A percentile compares a stretch with the other conserved stretches of the same genome.
Evolutionary conservation across 495 filamentous ascomycete genomes (phyloP).

Genomic region (Tuber aestivum): DNA sequence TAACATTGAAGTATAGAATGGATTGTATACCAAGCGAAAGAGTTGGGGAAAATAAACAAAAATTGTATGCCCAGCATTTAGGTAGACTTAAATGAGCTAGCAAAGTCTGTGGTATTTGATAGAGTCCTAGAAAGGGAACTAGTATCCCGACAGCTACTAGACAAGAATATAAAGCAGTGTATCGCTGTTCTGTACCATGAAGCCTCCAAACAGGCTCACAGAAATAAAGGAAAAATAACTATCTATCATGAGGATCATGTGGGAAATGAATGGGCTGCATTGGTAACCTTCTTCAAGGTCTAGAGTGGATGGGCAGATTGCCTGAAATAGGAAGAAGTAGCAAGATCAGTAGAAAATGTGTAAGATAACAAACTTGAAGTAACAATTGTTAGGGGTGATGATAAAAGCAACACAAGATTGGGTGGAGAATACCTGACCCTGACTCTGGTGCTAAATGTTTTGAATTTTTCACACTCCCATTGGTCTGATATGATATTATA

Average conservation of each 20-base stretch:
- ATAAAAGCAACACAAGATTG: too few species aligned
- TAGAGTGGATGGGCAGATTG: neutral
- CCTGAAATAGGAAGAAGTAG: neutral
- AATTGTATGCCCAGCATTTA: neutral
- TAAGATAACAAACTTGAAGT: neutral
- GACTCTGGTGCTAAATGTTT: too few species aligned
- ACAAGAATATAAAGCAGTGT: neutral
- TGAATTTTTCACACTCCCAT: too few species aligned
- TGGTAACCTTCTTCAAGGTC: neutral
- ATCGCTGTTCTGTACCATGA: neutral
- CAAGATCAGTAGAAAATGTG: neutral
- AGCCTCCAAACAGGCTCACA: neutral
- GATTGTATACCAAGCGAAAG: neutral
- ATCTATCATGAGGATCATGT: neutral
- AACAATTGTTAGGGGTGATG: too few species aligned
- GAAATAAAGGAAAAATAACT: neutral
- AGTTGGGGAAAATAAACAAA: neutral
- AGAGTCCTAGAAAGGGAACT: neutral
- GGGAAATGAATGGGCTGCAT: neutral
- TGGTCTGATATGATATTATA: too few species aligned
- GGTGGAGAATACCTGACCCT: too few species aligned
- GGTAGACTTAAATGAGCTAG: neutral
- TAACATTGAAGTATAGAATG: neutral
- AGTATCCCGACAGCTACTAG: neutral
- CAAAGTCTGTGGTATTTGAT: neutral